Percentiles rank a stretch among this genome's conserved stretches.
Evolutionary conservation across 306 rosid genomes (phyloP).

Genomic region (Aeschynomene evenia): DNA sequence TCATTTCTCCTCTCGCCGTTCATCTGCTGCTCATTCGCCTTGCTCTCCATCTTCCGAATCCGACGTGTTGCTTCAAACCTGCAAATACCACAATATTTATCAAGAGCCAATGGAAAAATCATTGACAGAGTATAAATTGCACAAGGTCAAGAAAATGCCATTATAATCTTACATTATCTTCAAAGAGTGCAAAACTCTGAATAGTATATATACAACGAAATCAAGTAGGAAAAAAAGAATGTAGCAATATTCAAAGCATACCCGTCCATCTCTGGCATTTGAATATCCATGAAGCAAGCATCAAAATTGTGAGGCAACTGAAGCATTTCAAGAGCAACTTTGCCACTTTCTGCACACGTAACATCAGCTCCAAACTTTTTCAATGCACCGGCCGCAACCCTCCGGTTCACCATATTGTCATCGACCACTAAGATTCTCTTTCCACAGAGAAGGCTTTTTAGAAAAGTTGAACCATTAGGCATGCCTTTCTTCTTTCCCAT

Average conservation of each 20-base stretch:
- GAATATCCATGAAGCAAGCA: constrained; percentile 99
- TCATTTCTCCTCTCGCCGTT: constrained; percentile 43
- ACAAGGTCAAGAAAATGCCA: not conserved
- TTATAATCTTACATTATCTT: not conserved
- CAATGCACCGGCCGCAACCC: constrained; percentile 97
- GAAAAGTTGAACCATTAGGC: constrained; percentile 61
- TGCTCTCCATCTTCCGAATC: constrained; percentile 73
- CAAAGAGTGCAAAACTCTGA: not conserved
- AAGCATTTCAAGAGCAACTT: constrained; percentile 82
- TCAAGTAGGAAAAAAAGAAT: not conserved
- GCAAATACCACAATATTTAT: constrained; percentile 18
- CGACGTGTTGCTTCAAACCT: constrained; percentile 85
- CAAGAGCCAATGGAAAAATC: not conserved
- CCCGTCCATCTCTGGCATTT: constrained; percentile 99
- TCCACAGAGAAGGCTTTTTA: constrained; percentile 64
- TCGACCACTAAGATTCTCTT: constrained; percentile 93
- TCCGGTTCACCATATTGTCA: constrained; percentile 79
- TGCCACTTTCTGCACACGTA: constrained; percentile 83
- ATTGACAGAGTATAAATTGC: not conserved
- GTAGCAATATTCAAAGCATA: constrained; percentile 32
- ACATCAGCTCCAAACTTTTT: constrained; percentile 90
- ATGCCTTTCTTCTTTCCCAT: constrained; percentile 64
- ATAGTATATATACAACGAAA: not conserved
- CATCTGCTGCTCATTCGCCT: constrained; percentile 53
- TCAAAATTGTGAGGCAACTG: constrained; percentile 79